Conservation (phyloP, 2,329 filamentous ascomycete species). For the Alternaria sp. region DNA sequence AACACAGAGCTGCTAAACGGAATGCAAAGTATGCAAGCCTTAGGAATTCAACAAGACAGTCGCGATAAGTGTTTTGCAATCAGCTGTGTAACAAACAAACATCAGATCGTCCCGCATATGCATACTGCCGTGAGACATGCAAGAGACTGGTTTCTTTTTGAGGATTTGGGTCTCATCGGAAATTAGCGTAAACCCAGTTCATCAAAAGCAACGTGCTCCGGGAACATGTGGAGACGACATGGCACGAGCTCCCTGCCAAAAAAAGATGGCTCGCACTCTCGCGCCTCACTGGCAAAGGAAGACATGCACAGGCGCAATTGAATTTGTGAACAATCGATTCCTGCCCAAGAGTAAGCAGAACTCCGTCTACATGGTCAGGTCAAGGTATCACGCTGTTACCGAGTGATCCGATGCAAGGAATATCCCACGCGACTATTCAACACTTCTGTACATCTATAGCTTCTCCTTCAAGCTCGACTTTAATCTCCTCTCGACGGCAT, state of each 20-base stretch:
- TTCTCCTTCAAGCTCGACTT: slow-evolving; percentile 80
- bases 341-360: slow-evolving; percentile 6
- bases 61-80: slow-evolving; percentile 20
- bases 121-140: slow-evolving; percentile 31
- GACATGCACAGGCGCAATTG: neutral
- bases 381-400: slow-evolving; percentile 3
- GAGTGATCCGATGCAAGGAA: neutral
- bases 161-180: neutral
- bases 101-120: slow-evolving; percentile 13
- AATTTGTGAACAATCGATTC: neutral
- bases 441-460: slow-evolving; percentile 58
- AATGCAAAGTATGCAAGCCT: neutral
- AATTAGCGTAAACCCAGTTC: slow-evolving; percentile 1
- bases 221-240: neutral
- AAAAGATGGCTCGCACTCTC: neutral
- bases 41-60: neutral
- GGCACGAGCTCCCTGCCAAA: slow-evolving; percentile 1
- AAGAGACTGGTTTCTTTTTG: slow-evolving; percentile 3
- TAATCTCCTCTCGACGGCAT: slow-evolving; percentile 89
- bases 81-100: slow-evolving; percentile 37
- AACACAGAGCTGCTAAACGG: neutral
- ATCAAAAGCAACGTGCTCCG: slow-evolving; percentile 2
- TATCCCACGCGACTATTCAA: neutral
- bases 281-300: neutral
- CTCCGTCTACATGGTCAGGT: neutral